phyloP scores from a whole-genome alignment of 2,329 filamentous ascomycete species.

The Cladosporium phlei region DNA sequence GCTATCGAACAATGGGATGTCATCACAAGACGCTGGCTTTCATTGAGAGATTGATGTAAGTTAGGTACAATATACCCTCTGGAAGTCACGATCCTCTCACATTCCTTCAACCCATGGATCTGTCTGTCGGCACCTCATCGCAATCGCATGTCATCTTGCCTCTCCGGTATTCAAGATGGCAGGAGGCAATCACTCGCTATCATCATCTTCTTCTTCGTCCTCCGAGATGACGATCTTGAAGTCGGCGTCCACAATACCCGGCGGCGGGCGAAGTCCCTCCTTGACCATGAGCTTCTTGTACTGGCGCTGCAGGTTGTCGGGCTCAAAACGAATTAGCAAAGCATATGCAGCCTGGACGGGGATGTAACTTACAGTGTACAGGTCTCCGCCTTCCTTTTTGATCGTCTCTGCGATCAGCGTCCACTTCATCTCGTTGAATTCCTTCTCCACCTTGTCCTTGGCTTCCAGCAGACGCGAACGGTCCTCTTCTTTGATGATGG shows the following conservation, averaged over 20 bases:
- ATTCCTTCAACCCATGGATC: no score
- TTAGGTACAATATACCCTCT: no score
- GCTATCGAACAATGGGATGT: no score
- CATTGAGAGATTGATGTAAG: no score
- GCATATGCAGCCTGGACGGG: background rate
- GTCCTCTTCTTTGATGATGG: constrained; percentile 33
- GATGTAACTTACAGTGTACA: constrained; percentile 22
- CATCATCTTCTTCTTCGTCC: background rate
- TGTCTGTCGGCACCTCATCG: no score
- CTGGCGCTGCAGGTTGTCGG: constrained; percentile 34
- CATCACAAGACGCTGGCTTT: no score
- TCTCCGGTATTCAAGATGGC: no score
- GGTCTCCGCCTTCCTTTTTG: constrained; percentile 27
- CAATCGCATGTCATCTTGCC: no score
- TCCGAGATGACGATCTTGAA: constrained; percentile 19
- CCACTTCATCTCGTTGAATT: constrained; percentile 39
- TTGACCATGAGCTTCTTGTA: constrained; percentile 37
- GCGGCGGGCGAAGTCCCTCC: constrained; percentile 18
- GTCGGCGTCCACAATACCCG: constrained; percentile 23
- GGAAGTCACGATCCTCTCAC: no score
- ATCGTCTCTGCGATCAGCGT: constrained; percentile 32
- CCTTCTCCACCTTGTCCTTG: constrained; percentile 38
- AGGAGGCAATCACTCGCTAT: background rate
- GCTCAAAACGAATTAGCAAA: constrained; percentile 15
- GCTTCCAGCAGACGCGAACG: constrained; percentile 30